Evolutionary conservation across 495 filamentous ascomycete species (phyloP).

Genomic region (Lentithecium fluviatile): DNA sequence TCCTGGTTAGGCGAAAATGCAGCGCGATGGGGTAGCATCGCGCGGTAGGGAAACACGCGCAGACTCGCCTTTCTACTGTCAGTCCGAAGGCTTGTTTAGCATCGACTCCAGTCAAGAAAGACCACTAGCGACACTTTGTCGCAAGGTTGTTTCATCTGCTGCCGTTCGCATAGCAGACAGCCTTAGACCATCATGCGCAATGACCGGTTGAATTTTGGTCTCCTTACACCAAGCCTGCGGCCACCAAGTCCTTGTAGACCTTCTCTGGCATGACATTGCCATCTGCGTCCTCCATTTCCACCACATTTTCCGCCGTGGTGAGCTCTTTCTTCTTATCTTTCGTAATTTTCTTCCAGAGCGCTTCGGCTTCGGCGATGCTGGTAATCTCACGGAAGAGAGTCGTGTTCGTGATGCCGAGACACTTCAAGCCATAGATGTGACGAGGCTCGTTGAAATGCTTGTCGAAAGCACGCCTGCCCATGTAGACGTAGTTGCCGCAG

Average conservation of each 20-base stretch:
- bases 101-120: no score
- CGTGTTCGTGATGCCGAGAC: conserved; percentile 88
- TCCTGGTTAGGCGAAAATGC: no score
- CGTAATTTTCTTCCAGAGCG: conserved; percentile 91
- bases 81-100: no score
- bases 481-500: conserved; percentile 97
- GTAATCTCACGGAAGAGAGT: conserved; percentile 93
- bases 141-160: no score
- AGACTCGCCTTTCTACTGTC: no score
- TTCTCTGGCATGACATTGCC: conserved; percentile 99
- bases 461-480: conserved; percentile 91
- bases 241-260: conserved; percentile 84
- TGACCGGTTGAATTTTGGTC: neutral
- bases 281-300: conserved; percentile 97
- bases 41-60: no score
- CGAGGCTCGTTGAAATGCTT: conserved; percentile 95
- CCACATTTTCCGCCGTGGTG: conserved; percentile 72
- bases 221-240: conserved; percentile 63
- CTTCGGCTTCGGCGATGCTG: conserved; percentile 79
- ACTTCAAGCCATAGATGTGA: conserved; percentile 90
- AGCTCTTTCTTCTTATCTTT: conserved; percentile 77
- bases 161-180: no score
- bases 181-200: neutral
- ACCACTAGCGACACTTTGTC: no score
- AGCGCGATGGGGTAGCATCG: no score